Percentiles rank a stretch among this genome's conserved stretches.
Conservation (phyloP, 345 rosid species). For the Camelina sativa region DNA sequence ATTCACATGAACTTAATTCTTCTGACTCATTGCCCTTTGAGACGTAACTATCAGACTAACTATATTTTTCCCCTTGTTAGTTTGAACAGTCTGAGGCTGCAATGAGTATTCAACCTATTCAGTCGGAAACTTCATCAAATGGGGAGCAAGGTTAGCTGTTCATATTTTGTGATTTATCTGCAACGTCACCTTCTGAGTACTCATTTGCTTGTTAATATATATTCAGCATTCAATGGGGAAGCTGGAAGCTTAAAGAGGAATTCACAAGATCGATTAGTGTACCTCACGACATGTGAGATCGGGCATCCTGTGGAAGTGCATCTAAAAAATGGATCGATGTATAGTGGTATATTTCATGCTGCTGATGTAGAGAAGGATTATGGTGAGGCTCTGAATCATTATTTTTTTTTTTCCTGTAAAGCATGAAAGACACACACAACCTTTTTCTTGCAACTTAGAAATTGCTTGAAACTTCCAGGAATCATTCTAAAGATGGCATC, state of each 20-base stretch:
- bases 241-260: constrained; percentile 56
- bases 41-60: neutral
- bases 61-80: constrained; percentile 6
- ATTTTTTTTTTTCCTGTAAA: constrained; percentile 28
- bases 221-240: constrained; percentile 52
- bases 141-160: constrained; percentile 64
- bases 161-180: constrained; percentile 19
- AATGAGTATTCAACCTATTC: constrained; percentile 64
- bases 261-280: constrained; percentile 72
- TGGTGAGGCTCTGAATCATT: constrained; percentile 57
- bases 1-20: neutral
- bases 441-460: constrained; percentile 25
- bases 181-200: constrained; percentile 23
- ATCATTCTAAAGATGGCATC: constrained; percentile 90
- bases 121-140: constrained; percentile 60
- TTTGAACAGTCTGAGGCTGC: constrained; percentile 38
- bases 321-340: constrained; percentile 85
- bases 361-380: constrained; percentile 75
- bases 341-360: constrained; percentile 83
- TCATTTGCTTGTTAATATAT: constrained; percentile 41
- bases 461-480: constrained; percentile 55
- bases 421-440: constrained; percentile 13
- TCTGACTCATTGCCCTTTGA: neutral
- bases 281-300: constrained; percentile 68
- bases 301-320: constrained; percentile 90